A percentile compares a stretch with the other conserved stretches of the same genome.
Conservation (phyloP, 306 rosid species). For the Abrus precatorius region DNA sequence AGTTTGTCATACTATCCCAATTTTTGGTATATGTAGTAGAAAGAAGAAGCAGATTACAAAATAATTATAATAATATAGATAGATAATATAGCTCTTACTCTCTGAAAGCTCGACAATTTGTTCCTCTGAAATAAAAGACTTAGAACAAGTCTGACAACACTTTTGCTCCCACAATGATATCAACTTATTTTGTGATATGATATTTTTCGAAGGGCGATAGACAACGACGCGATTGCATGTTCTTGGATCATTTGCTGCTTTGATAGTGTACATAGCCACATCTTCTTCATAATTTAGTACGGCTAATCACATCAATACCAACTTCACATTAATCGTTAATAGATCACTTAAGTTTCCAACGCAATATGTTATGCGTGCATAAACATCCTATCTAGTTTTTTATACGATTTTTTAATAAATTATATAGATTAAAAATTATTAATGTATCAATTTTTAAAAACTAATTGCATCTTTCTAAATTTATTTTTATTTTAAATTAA, state of each 20-base stretch:
- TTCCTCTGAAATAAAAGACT: constrained; percentile 33
- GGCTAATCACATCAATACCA: constrained; percentile 28
- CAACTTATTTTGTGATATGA: constrained; percentile 57
- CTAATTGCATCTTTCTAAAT: too few relatives aligned
- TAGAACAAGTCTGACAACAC: constrained; percentile 34
- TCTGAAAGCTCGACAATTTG: constrained; percentile 48
- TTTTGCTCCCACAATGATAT: constrained; percentile 59
- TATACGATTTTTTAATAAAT: too few relatives aligned
- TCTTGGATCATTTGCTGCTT: constrained; percentile 59
- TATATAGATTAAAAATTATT: too few relatives aligned
- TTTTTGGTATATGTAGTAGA: too few relatives aligned
- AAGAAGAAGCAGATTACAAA: too few relatives aligned
- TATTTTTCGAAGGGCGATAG: constrained; percentile 45
- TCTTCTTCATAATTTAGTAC: constrained; percentile 64
- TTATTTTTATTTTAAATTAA: too few relatives aligned
- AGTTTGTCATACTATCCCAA: too few relatives aligned
- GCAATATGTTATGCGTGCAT: too few relatives aligned
- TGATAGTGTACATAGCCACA: constrained; percentile 55
- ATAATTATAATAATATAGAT: too few relatives aligned
- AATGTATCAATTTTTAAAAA: too few relatives aligned
- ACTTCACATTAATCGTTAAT: not conserved
- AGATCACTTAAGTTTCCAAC: too few relatives aligned
- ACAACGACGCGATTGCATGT: constrained; percentile 51
- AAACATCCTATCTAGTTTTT: too few relatives aligned
- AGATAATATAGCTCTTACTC: constrained; percentile 15